These are phyloP conservation scores for Chaetomium globosum DNA, from an alignment of 2,329 filamentous ascomycete genomes.

Conservation along the genomic window DNA sequence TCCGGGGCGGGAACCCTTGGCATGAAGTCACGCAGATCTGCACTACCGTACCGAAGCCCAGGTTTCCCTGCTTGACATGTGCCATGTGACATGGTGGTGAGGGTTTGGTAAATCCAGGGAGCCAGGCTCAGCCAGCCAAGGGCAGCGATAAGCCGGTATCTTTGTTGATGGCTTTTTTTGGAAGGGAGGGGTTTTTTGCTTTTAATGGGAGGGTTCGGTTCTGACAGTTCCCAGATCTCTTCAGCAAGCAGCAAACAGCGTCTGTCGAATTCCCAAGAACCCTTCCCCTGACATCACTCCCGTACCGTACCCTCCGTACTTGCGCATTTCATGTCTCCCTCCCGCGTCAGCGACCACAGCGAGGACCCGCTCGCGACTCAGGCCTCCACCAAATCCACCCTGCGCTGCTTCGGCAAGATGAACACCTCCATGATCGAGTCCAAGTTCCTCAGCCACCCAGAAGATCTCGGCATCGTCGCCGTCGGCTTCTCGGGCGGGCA, in stretches of 20 bases:
- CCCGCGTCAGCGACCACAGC: conserved; percentile 26
- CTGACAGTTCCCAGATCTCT: background rate
- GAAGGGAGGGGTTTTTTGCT: background rate
- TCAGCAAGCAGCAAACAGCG: background rate
- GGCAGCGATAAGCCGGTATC: background rate
- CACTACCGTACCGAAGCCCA: background rate
- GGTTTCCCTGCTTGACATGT: conserved; percentile 17
- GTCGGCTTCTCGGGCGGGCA: conserved; percentile 97
- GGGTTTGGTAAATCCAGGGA: background rate
- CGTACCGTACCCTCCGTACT: background rate
- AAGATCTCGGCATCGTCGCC: conserved; percentile 87
- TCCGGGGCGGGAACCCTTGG: background rate
- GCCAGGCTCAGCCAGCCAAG: background rate
- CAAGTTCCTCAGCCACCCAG: conserved; percentile 77
- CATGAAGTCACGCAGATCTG: conserved; percentile 3
- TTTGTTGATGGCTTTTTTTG: background rate
- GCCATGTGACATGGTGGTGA: background rate
- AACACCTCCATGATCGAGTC: conserved; percentile 58
- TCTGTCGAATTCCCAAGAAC: background rate
- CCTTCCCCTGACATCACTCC: background rate
- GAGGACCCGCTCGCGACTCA: conserved; percentile 19
- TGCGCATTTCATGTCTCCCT: conserved; percentile 33
- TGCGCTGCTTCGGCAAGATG: conserved; percentile 44
- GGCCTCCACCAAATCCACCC: conserved; percentile 18
- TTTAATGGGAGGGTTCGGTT: background rate